A percentile compares a stretch with the other conserved stretches of the same genome.
These are phyloP conservation scores for Escovopsis sp. DNA, from an alignment of 2,329 filamentous ascomycete species.

Conservation along the genomic window DNA sequence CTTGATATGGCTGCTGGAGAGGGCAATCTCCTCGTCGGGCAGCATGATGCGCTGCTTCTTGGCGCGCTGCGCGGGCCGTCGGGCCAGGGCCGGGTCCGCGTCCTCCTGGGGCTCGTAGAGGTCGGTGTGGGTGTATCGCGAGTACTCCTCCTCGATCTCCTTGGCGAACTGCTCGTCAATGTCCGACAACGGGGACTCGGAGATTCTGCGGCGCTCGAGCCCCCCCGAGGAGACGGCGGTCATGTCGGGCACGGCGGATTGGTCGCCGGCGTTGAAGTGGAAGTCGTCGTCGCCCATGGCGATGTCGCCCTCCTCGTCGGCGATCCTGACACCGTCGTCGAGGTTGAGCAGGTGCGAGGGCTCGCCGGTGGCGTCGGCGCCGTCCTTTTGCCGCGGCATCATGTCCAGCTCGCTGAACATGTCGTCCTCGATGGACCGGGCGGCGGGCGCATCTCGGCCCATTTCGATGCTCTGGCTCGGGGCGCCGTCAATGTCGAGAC, in stretches of 20 bases:
- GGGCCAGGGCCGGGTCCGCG: conserved; percentile 41
- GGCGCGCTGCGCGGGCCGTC: conserved; percentile 55
- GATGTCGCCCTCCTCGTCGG: conserved; percentile 49
- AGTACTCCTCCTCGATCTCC: conserved; percentile 45
- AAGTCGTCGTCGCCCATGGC: conserved; percentile 49
- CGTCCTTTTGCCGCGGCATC: conserved; percentile 40
- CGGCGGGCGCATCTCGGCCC: conserved; percentile 68
- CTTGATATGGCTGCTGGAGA: conserved; percentile 65
- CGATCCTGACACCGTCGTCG: conserved; percentile 41
- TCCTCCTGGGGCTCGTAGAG: conserved; percentile 49
- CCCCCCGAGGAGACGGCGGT: conserved; percentile 16
- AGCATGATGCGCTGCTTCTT: conserved; percentile 66
- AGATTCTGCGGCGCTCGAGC: conserved; percentile 43
- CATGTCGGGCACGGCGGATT: conserved; percentile 39
- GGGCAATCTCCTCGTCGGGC: conserved; percentile 67
- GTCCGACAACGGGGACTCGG: conserved; percentile 56
- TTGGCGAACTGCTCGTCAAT: conserved; percentile 49
- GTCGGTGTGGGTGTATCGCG: conserved; percentile 37
- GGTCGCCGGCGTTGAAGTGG: conserved; percentile 45
- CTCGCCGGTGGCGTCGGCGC: conserved; percentile 33
- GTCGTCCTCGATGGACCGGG: conserved; percentile 53
- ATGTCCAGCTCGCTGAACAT: conserved; percentile 52
- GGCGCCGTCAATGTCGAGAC: conserved; percentile 56
- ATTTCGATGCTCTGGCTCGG: conserved; percentile 63
- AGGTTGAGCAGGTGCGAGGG: conserved; percentile 39